Base-by-base conservation (phyloP, 371 early-diverging fungal genomes). In the Rhizopus microsporus region DNA sequence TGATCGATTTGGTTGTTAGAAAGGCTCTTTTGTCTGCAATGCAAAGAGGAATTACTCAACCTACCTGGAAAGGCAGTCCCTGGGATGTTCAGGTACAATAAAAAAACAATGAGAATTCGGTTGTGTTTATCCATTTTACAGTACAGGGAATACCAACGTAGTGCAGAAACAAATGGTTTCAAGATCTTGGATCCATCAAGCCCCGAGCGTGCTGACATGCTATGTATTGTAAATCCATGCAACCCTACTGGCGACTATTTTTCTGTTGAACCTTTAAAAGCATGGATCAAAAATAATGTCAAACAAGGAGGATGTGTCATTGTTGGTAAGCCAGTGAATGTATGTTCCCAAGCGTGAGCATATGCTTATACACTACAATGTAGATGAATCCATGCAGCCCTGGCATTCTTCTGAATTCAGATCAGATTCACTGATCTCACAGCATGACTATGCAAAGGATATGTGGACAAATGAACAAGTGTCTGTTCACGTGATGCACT, bases 301-400 rank as follows among this genome's bases (percentile, higher is more conserved):
- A 75, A 75, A 43, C 75, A 82, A 10, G 85, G 84, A 16, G 91
- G 90, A 34, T 78, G 85, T 40, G 89, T 88, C 17, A 81, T 92
- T 58, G 85, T 92, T 43, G 87, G 85, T 85, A 77, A 62, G 76
- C 54, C 23, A 37, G n/a, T 3, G 57, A 3, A 23, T 16, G 32
- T 32, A 16, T 15, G 37, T 8, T 58, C 42, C 7, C 15, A 31
- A 5, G 33, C 5, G 23, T 23, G 23, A 23, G 23, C 23, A 23
- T 23, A 23, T 23, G 23, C 12, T 23, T 29, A 30, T 56, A 37
- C 13, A 37, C 38, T 37, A 37, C 7, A 37, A 4, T 37, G 30
- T 53, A 79, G 93, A 93, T 70, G 93, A 93, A 71, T 92, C 92
- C 0, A 93, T 93, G 93, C 93, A 93, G 72, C 90, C 89, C 33